A percentile compares a stretch with the other conserved stretches of the same genome.
Evolutionary conservation across 345 rosid genomes (phyloP).

Genomic region (Isatis tinctoria): DNA sequence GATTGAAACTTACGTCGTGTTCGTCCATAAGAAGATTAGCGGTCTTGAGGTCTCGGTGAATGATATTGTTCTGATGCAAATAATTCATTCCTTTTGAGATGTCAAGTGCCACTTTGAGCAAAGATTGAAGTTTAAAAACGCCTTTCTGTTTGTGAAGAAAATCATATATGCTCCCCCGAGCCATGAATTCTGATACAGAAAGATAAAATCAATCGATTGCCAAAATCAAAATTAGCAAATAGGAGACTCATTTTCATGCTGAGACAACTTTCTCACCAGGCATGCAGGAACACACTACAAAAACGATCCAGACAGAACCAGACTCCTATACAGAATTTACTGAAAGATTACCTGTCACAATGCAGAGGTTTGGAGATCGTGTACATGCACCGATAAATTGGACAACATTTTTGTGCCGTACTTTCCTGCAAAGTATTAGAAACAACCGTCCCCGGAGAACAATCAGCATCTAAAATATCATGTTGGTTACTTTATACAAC

Average conservation of each 20-base stretch:
- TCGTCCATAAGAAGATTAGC: conserved; percentile 99
- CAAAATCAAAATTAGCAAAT: conserved; percentile 16
- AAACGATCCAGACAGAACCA: background rate
- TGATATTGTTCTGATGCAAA: conserved; percentile 92
- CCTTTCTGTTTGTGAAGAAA: conserved; percentile 85
- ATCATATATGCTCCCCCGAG: conserved; percentile 84
- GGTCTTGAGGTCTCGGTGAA: conserved; percentile 93
- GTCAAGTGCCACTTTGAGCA: conserved; percentile 82
- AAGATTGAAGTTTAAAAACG: conserved; percentile 65
- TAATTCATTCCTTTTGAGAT: conserved; percentile 96
- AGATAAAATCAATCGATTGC: background rate
- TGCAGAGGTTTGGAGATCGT: conserved; percentile 76
- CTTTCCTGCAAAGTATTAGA: conserved; percentile 55
- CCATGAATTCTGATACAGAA: conserved; percentile 80
- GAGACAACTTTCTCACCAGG: conserved; percentile 3
- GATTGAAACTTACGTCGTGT: conserved; percentile 62
- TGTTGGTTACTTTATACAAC: background rate
- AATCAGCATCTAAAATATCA: background rate
- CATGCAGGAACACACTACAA: background rate
- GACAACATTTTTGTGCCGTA: conserved; percentile 93
- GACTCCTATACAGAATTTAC: background rate
- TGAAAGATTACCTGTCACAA: conserved; percentile 69
- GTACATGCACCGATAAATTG: conserved; percentile 98
- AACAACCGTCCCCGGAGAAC: background rate
- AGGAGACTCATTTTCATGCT: conserved; percentile 9